Evolutionary conservation across 495 filamentous ascomycete species (phyloP).

Genomic region (Hyaloscypha bicolor): DNA sequence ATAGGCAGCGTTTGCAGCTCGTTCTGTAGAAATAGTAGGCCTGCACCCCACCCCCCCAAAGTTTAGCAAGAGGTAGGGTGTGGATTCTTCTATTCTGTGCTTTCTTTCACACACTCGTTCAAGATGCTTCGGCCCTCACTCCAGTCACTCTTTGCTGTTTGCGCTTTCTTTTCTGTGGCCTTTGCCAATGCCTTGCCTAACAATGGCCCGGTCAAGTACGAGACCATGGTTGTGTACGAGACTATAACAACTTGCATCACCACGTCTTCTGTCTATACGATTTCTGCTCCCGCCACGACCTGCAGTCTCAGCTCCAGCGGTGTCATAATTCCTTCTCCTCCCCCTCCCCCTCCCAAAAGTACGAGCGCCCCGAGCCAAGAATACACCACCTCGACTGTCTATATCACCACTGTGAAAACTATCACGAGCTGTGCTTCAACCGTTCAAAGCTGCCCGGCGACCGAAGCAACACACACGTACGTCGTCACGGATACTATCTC

Average conservation of each 20-base stretch:
- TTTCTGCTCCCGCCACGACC: not conserved
- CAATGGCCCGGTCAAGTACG: not conserved
- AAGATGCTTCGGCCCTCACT: slow-evolving; percentile 2
- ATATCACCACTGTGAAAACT: not conserved
- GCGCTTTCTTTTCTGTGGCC: slow-evolving; percentile 1
- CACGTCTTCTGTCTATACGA: not conserved
- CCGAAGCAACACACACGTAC: not conserved
- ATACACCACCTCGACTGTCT: not conserved
- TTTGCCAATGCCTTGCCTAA: slow-evolving; percentile 1
- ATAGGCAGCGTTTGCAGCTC: not conserved
- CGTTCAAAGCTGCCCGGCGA: not conserved
- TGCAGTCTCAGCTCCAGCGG: not conserved
- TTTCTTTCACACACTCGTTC: slow-evolving; percentile 8
- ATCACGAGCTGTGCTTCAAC: not conserved
- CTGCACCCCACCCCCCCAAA: not conserved
- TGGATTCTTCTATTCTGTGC: not conserved
- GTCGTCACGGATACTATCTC: slow-evolving; percentile 1
- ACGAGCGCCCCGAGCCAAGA: not conserved
- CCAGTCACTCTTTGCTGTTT: slow-evolving; percentile 16
- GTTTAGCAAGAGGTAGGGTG: not conserved
- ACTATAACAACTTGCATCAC: not conserved
- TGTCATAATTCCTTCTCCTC: not conserved
- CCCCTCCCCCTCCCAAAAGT: not conserved
- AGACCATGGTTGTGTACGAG: not conserved
- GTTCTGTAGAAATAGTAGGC: not conserved